These are phyloP conservation scores for Penicillium cosmopolitanum DNA, from an alignment of 495 filamentous ascomycete genomes.

Conservation along the genomic window DNA sequence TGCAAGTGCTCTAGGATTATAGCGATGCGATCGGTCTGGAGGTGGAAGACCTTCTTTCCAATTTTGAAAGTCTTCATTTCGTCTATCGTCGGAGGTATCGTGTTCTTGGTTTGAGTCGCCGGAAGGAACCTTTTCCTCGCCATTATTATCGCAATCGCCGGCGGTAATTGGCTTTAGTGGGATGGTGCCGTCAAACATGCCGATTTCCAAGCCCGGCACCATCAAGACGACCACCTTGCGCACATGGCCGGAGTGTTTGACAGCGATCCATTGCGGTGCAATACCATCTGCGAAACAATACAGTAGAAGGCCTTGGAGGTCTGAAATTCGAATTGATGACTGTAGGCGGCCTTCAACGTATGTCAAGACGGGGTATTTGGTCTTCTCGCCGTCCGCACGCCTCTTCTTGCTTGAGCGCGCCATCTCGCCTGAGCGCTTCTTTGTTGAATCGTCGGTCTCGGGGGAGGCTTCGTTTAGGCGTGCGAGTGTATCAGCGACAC, in stretches of 20 bases:
- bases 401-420: slow-evolving; percentile 29
- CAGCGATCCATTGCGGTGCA: slow-evolving; percentile 84
- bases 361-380: slow-evolving; percentile 73
- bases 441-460: slow-evolving; percentile 10
- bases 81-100: slow-evolving; percentile 25
- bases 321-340: slow-evolving; percentile 71
- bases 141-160: slow-evolving; percentile 1
- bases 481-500: slow-evolving; percentile 39
- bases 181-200: slow-evolving; percentile 79
- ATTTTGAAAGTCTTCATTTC: slow-evolving; percentile 39
- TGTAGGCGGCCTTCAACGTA: slow-evolving; percentile 73
- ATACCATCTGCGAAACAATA: slow-evolving; percentile 86
- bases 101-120: slow-evolving; percentile 24
- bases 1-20: slow-evolving; percentile 70
- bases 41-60: slow-evolving; percentile 51
- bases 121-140: slow-evolving; percentile 6
- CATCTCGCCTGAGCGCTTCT: slow-evolving; percentile 27
- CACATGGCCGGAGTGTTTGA: slow-evolving; percentile 74
- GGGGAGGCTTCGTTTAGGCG: slow-evolving; percentile 30
- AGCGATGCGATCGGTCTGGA: slow-evolving; percentile 54
- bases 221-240: slow-evolving; percentile 88
- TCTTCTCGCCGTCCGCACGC: slow-evolving; percentile 59
- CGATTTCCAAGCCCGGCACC: slow-evolving; percentile 87
- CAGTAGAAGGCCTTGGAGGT: slow-evolving; percentile 80
- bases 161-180: slow-evolving; percentile 41